A percentile compares a stretch with the other conserved stretches of the same genome.
Evolutionary conservation across 2,329 filamentous ascomycete genomes (phyloP).

Genomic region (Paracoccidioides lutzii): DNA sequence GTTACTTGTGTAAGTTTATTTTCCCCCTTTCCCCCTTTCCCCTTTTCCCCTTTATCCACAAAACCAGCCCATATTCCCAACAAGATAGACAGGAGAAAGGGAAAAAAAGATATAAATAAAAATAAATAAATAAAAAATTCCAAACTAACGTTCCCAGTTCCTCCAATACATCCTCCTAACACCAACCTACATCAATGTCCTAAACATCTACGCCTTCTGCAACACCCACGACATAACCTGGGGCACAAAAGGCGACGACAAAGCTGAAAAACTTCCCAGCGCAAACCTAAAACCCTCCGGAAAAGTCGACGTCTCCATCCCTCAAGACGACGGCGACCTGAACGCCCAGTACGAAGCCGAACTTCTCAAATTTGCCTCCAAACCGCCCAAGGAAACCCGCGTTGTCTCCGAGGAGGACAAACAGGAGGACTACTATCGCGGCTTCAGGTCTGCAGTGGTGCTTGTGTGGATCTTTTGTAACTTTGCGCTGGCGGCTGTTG

Average conservation of each 20-base stretch:
- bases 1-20: conserved; percentile 59
- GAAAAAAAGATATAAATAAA: no score
- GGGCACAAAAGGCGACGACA: conserved; percentile 97
- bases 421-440: conserved; percentile 97
- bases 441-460: conserved; percentile 83
- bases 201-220: conserved; percentile 98
- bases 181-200: conserved; percentile 93
- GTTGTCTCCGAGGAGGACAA: conserved; percentile 49
- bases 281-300: conserved; percentile 86
- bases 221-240: conserved; percentile 97
- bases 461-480: conserved; percentile 95
- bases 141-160: conserved; percentile 39
- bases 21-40: not conserved
- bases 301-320: conserved; percentile 78
- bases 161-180: conserved; percentile 89
- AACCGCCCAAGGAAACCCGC: conserved; percentile 55
- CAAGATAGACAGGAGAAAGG: no score
- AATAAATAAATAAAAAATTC: no score
- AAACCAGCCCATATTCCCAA: no score
- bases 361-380: conserved; percentile 57
- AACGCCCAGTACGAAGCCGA: conserved; percentile 92
- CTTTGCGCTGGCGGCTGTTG: conserved; percentile 72
- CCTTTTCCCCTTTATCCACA: not conserved
- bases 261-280: conserved; percentile 75
- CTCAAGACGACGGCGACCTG: conserved; percentile 83